Evolutionary conservation across 345 rosid genomes (phyloP).

Genomic region (Eucalyptus lansdowneana): DNA sequence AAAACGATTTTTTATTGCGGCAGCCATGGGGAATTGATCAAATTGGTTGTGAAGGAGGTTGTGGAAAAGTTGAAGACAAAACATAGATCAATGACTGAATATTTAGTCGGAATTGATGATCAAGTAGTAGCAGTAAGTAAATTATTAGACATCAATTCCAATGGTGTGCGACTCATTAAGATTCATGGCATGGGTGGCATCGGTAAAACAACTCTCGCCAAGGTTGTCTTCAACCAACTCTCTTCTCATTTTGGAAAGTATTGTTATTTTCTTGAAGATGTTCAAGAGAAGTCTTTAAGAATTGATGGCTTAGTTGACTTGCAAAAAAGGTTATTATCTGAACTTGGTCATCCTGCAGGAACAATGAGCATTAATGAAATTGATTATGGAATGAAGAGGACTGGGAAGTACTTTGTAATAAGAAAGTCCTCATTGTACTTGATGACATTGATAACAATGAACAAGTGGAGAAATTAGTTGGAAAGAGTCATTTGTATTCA

Average conservation of each 20-base stretch:
- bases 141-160: neutral
- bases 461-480: neutral
- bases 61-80: neutral
- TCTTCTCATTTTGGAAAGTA: neutral
- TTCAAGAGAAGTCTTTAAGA: neutral
- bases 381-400: neutral
- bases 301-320: neutral
- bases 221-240: neutral
- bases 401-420: neutral
- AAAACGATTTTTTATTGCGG: neutral
- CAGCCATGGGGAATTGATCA: neutral
- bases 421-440: neutral
- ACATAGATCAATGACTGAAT: neutral
- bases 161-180: neutral
- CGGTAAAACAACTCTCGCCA: neutral
- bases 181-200: neutral
- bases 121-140: neutral
- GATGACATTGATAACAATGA: neutral
- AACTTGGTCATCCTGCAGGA: neutral
- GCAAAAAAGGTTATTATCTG: neutral
- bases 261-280: neutral
- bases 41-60: neutral
- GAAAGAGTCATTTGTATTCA: neutral
- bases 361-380: neutral
- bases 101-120: neutral